Conservation (phyloP, 2,329 filamentous ascomycete genomes). For the Beauveria asiatica region DNA sequence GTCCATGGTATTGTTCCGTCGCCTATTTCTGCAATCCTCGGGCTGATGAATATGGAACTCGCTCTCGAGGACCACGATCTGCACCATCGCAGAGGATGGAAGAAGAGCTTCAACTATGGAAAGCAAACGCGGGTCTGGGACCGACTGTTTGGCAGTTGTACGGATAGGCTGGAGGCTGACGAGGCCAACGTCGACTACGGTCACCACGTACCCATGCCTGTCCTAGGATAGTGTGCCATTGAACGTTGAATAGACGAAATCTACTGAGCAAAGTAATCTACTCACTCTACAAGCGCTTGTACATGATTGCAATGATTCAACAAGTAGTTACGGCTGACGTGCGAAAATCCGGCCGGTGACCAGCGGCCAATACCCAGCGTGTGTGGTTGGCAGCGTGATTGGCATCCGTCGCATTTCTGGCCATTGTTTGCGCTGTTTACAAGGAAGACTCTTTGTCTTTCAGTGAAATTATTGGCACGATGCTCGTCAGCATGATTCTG, state of each 20-base stretch:
- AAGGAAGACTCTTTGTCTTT: too few species aligned
- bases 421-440: too few species aligned
- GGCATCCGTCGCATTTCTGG: too few species aligned
- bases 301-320: too few species aligned
- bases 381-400: too few species aligned
- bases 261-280: background rate
- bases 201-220: background rate
- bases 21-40: conserved; percentile 25
- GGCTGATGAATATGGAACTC: conserved; percentile 25
- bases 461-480: too few species aligned
- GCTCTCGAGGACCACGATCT: conserved; percentile 34
- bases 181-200: background rate
- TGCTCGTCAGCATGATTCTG: too few species aligned
- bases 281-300: too few species aligned
- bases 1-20: conserved; percentile 26
- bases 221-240: background rate
- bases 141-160: background rate
- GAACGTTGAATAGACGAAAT: background rate
- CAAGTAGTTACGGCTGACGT: too few species aligned
- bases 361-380: too few species aligned
- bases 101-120: conserved; percentile 5
- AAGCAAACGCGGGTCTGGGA: conserved; percentile 4
- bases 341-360: too few species aligned
- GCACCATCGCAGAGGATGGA: conserved; percentile 30
- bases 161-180: background rate